A percentile compares a stretch with the other conserved stretches of the same genome.
These are phyloP conservation scores for Anthostomella pinea DNA, from an alignment of 2,329 filamentous ascomycete genomes.

Conservation along the genomic window DNA sequence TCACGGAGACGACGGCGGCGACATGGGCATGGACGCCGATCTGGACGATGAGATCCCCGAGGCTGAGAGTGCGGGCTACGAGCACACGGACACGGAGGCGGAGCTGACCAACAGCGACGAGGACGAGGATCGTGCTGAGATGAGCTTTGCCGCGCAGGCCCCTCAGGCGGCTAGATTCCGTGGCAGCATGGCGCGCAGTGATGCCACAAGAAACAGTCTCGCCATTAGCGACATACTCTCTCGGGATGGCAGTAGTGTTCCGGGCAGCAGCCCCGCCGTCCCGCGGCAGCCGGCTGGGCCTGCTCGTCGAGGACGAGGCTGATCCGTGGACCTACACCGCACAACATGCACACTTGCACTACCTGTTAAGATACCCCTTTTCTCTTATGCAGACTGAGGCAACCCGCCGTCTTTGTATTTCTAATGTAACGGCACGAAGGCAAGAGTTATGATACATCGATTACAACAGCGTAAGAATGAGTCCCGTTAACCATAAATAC, in stretches of 20 bases:
- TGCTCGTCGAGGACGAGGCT: constrained; percentile 21
- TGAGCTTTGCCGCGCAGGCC: constrained; percentile 37
- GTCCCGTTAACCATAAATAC: too few species aligned
- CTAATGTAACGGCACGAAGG: constrained; percentile 21
- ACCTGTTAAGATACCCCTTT: constrained; percentile 24
- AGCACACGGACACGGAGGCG: constrained; percentile 74
- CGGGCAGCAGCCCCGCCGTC: constrained; percentile 52
- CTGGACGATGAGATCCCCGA: constrained; percentile 71
- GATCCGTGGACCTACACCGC: too few species aligned
- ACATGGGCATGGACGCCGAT: constrained; percentile 64
- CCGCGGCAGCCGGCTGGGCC: constrained; percentile 32
- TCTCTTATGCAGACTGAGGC: constrained; percentile 8
- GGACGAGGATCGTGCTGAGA: constrained; percentile 30
- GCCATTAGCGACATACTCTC: constrained; percentile 57
- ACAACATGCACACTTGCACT: constrained; percentile 9
- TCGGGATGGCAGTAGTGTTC: constrained; percentile 55
- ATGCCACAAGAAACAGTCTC: constrained; percentile 48
- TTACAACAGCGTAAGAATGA: constrained; percentile 24
- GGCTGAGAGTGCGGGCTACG: constrained; percentile 62
- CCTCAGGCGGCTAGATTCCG: constrained; percentile 34
- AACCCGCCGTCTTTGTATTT: constrained; percentile 12
- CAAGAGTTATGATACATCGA: constrained; percentile 31
- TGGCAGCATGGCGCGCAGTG: constrained; percentile 38
- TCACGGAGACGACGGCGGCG: constrained; percentile 31
- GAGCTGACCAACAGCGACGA: constrained; percentile 52